phyloP scores from a whole-genome alignment of 345 rosid species.

The Physaria fendleri region DNA sequence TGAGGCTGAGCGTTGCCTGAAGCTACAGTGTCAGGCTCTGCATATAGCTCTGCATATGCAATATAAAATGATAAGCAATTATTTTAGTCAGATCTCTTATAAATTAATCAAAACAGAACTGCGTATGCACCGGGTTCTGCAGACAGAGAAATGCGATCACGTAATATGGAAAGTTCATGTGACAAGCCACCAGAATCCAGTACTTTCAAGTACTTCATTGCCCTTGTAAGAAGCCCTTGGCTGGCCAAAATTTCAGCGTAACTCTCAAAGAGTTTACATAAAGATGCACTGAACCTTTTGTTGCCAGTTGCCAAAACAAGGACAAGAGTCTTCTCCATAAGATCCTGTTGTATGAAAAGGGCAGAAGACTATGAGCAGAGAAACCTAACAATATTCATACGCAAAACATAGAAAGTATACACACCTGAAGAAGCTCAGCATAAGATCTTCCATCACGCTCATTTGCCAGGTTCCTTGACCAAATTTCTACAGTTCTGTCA shows the following conservation, averaged over 20 bases:
- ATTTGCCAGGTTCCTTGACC: conserved; percentile 76
- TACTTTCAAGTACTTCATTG: conserved; percentile 92
- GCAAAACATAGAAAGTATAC: conserved; percentile 22
- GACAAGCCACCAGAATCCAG: conserved; percentile 80
- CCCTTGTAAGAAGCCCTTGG: conserved; percentile 75
- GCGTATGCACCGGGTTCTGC: conserved; percentile 58
- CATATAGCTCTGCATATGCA: conserved; percentile 64
- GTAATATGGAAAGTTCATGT: conserved; percentile 76
- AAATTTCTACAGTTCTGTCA: conserved; percentile 96
- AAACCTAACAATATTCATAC: not conserved
- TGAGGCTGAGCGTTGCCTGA: conserved; percentile 38
- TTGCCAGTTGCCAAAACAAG: conserved; percentile 94
- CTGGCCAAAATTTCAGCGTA: conserved; percentile 97
- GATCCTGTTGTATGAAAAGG: conserved; percentile 52
- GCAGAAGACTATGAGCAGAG: conserved; percentile 7
- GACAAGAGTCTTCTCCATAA: conserved; percentile 98
- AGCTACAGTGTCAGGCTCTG: conserved; percentile 38
- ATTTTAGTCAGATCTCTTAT: not conserved
- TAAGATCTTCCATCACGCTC: conserved; percentile 67
- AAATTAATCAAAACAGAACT: not conserved
- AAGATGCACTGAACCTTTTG: conserved; percentile 79
- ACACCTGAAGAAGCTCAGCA: conserved; percentile 91
- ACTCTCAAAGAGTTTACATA: conserved; percentile 94
- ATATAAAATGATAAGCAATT: conserved; percentile 8
- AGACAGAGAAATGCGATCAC: conserved; percentile 71